phyloP scores from a whole-genome alignment of 192 early-diverging fungal genomes.

The Coemansia reversa region DNA sequence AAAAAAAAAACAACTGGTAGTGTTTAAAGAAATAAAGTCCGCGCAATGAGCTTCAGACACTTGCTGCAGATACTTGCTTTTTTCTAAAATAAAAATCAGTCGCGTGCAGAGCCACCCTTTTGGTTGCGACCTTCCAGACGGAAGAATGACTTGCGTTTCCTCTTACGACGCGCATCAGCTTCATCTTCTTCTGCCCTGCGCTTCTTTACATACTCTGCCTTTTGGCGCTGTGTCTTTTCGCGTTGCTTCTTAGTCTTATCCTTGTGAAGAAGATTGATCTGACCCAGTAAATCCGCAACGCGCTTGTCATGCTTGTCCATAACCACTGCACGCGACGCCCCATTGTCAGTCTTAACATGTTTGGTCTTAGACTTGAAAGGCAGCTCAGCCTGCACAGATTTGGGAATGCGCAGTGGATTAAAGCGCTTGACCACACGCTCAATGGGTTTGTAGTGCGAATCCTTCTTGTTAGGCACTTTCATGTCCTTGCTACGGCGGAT shows the following conservation, averaged over 20 bases:
- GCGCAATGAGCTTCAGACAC: neutral
- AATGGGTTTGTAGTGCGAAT: conserved; percentile 89
- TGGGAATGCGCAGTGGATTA: conserved; percentile 79
- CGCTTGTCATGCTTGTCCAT: conserved; percentile 90
- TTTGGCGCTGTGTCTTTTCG: conserved; percentile 59
- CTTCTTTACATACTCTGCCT: conserved; percentile 57
- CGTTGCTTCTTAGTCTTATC: conserved; percentile 76
- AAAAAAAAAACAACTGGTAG: neutral
- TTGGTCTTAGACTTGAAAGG: conserved; percentile 93
- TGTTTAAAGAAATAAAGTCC: neutral
- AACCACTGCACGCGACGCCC: conserved; percentile 73
- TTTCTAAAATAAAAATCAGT: conserved; percentile 8
- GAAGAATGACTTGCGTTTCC: conserved; percentile 72
- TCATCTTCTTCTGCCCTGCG: conserved; percentile 50
- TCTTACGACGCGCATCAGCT: conserved; percentile 61
- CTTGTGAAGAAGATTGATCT: conserved; percentile 65
- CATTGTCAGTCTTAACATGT: conserved; percentile 31
- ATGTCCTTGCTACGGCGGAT: conserved; percentile 70
- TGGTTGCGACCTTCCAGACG: conserved; percentile 60
- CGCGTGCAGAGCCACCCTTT: neutral
- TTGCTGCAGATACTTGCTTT: neutral
- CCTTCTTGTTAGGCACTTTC: conserved; percentile 68
- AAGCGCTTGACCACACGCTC: conserved; percentile 75
- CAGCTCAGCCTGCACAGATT: conserved; percentile 73
- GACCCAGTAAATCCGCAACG: conserved; percentile 78